Base-by-base conservation (phyloP, 2,329 filamentous ascomycete genomes). In the Colletotrichum navitas region DNA sequence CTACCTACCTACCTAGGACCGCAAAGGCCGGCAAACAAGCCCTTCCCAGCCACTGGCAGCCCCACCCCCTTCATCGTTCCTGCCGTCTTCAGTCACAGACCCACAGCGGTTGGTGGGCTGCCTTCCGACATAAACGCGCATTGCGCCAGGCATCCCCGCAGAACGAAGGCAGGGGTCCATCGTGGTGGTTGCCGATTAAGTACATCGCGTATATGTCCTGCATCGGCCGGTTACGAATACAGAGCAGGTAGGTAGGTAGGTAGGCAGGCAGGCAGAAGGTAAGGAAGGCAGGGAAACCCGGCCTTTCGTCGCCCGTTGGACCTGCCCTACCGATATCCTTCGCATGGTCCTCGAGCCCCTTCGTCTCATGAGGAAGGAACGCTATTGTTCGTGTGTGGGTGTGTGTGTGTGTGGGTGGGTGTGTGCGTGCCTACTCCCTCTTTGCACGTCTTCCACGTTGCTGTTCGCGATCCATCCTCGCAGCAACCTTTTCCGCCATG, bases 51-150 rank as follows among this genome's bases (percentile, higher is more conserved):
- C 66, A 72, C 62, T 70, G 55, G 32, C 55, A 26, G 36, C 66
- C 66, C 66, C 62, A 58, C 61, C 52, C 29, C 36, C 21, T 26
- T 24, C 54, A 24, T 36, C 24, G 41, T 49, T 59, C 41, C 29
- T 65, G 66, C 55, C 59, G 29, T 43, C 43, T 16, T 56, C 56
- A 54, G 45, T 4, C 8, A n/a, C 10, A 12, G n/a, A 21, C 64
- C 54, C 34, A 29, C 49, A 32, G 21, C n/a, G 49, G 39, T 36
- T 45, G n/a, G 54, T 60, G 29, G 21, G 55, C 36, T 66, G 56
- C 61, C 70, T 66, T 71, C 32, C 66, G 61, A 72, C 60, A 47
- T 72, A 72, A 54, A 62, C 70, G 70, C 70, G 67, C 70, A 72
- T 63, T 47, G 67, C 67, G 62, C 70, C 70, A 72, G 70, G 70